phyloP scores from a whole-genome alignment of 2,329 filamentous ascomycete species.

The Colletotrichum paranaense region DNA sequence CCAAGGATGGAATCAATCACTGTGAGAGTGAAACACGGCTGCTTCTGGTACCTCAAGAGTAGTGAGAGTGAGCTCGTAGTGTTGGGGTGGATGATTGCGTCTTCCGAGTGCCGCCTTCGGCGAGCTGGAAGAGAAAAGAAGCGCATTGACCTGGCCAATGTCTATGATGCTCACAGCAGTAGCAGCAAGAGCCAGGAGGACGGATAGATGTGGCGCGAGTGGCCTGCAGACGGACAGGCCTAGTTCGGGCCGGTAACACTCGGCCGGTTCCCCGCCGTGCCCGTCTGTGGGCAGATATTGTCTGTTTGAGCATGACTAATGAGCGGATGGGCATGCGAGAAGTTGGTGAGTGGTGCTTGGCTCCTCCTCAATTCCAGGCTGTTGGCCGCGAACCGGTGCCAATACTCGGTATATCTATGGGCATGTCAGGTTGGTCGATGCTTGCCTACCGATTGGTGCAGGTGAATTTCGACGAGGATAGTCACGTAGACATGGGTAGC shows the following conservation, averaged over 20 bases:
- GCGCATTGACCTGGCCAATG: not conserved
- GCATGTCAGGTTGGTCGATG: not conserved
- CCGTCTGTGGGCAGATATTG: slow-evolving; percentile 18
- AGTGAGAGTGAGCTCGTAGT: not conserved
- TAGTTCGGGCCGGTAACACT: not conserved
- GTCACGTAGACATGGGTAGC: not conserved
- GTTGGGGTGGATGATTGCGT: slow-evolving; percentile 11
- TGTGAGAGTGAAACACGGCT: slow-evolving; percentile 8
- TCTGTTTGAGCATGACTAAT: slow-evolving; percentile 4
- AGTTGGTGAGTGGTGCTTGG: not conserved
- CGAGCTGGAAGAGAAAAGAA: slow-evolving; percentile 1
- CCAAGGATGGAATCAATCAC: not conserved
- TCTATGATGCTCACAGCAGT: not conserved
- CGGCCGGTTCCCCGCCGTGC: slow-evolving; percentile 15
- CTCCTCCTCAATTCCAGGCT: not conserved
- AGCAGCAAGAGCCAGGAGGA: not conserved
- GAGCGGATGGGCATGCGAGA: not conserved
- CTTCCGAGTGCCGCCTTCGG: slow-evolving; percentile 10
- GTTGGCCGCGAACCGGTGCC: not conserved
- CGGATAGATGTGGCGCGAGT: not conserved
- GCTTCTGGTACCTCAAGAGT: not conserved
- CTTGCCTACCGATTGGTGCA: not conserved
- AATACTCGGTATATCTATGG: not conserved
- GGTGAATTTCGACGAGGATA: not conserved
- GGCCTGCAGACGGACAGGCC: not conserved